A percentile compares a stretch with the other conserved stretches of the same genome.
Conservation (phyloP, 169 alveolate genomes). For the Perkinsus chesapeaki region DNA sequence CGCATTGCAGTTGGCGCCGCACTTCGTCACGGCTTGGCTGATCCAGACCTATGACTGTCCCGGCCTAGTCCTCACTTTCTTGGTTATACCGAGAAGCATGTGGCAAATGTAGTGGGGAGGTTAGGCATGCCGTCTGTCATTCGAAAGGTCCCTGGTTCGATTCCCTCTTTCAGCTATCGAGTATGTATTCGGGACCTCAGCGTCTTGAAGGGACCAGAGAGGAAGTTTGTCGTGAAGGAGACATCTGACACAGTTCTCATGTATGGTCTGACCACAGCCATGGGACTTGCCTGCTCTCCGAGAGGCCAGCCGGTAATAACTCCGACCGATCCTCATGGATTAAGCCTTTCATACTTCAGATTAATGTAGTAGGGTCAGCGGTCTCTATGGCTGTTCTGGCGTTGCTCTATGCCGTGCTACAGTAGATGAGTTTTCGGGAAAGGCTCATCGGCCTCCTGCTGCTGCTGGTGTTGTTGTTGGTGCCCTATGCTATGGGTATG, state of each 20-base stretch:
- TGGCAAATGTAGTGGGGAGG: not conserved
- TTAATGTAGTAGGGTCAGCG: not conserved
- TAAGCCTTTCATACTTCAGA: not conserved
- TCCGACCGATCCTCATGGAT: not conserved
- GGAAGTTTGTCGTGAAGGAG: not conserved
- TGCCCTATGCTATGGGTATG: too few species aligned
- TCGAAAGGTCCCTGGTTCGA: not conserved
- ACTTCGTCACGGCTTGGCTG: not conserved
- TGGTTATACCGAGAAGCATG: not conserved
- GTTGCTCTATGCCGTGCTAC: not conserved
- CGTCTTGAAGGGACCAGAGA: not conserved
- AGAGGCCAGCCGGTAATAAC: not conserved
- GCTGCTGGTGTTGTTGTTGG: too few species aligned
- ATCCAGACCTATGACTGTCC: not conserved
- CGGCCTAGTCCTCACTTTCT: not conserved
- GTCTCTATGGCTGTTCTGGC: not conserved
- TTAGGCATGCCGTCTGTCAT: not conserved
- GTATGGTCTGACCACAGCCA: not conserved
- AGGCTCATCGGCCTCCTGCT: too few species aligned
- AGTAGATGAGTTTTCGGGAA: not conserved
- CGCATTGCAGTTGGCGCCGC: not conserved
- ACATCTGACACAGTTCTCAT: not conserved
- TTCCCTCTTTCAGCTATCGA: not conserved
- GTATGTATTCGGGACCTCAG: not conserved
- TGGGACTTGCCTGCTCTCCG: not conserved